phyloP scores from a whole-genome alignment of 164 flowering plant species.

The Magnolia changhungtana region DNA sequence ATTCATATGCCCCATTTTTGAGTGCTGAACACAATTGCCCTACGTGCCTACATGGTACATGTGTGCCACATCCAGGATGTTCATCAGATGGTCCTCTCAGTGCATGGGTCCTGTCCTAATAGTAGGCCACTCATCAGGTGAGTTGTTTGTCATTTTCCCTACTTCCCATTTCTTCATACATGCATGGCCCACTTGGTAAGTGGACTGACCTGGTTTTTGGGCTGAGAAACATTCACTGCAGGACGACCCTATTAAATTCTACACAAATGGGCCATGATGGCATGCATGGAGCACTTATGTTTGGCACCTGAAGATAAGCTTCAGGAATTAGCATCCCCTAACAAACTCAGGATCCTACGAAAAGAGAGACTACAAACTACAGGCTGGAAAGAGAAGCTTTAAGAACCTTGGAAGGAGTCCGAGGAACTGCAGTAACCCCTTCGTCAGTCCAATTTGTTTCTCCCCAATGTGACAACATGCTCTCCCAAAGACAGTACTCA shows the following conservation, averaged over 20 bases:
- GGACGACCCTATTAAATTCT: not conserved
- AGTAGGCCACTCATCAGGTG: not conserved
- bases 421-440: slow-evolving; percentile 21
- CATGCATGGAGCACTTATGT: not conserved
- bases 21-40: not conserved
- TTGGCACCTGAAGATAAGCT: not conserved
- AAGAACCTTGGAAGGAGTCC: slow-evolving; percentile 21
- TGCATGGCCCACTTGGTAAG: not conserved
- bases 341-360: not conserved
- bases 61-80: not conserved
- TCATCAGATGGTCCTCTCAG: not conserved
- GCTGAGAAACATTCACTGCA: not conserved
- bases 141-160: not conserved
- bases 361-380: slow-evolving; percentile 8
- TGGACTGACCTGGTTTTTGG: not conserved
- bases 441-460: slow-evolving; percentile 70
- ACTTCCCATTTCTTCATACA: not conserved
- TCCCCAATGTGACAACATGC: slow-evolving; percentile 82
- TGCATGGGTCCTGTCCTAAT: not conserved
- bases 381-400: slow-evolving; percentile 33
- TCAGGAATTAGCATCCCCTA: not conserved
- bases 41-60: not conserved
- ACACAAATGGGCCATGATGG: not conserved
- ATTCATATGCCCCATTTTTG: not conserved
- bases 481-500: slow-evolving; percentile 67